A percentile compares a stretch with the other conserved stretches of the same genome.
Evolutionary conservation across 768 basidiomycete genomes (phyloP).

Genomic region (Pleurotus pulmonarius): DNA sequence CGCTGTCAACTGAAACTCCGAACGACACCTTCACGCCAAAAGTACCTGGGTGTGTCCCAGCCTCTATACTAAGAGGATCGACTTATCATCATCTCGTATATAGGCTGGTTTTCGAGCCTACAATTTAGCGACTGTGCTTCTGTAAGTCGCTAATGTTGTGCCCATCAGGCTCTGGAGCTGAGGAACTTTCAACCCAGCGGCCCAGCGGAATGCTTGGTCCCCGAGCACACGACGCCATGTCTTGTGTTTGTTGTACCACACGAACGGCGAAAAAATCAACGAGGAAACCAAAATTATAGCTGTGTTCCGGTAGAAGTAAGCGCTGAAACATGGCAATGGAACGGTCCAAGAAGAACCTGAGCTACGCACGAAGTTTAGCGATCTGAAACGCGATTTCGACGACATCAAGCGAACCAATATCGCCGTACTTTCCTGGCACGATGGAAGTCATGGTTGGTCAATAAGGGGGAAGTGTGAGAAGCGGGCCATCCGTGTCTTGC

Average conservation of each 20-base stretch:
- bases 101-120: no score
- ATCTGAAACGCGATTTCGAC: background rate
- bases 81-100: no score
- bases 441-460: background rate
- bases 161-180: constrained; percentile 12
- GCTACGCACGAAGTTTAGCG: background rate
- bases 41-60: no score
- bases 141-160: constrained; percentile 10
- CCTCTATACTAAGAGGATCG: no score
- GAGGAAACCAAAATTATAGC: background rate
- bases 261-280: constrained; percentile 1
- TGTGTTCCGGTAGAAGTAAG: background rate
- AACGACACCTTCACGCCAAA: no score
- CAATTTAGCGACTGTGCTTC: background rate
- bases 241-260: constrained; percentile 6
- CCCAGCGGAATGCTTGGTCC: constrained; percentile 1
- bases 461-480: no score
- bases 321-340: no score
- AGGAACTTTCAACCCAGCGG: background rate
- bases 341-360: no score
- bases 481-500: no score
- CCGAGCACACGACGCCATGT: constrained; percentile 6
- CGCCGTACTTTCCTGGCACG: background rate
- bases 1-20: no score
- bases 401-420: background rate